A percentile compares a stretch with the other conserved stretches of the same genome.
Evolutionary conservation across 1,284 basidiomycete species (phyloP).

Genomic region (Xerocomus nothofagi): DNA sequence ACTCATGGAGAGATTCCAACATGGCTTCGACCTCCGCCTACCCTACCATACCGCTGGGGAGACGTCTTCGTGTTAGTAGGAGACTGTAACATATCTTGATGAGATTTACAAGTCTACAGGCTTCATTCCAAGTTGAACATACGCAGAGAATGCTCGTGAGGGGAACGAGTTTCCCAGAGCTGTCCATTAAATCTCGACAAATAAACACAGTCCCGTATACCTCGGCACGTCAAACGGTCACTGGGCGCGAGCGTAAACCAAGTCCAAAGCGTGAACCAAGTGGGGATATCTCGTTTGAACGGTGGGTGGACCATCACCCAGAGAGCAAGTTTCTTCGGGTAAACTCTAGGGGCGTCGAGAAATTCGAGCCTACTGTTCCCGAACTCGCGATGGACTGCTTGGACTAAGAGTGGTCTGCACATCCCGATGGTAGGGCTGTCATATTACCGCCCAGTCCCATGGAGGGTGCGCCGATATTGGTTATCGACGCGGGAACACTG

Average conservation of each 20-base stretch:
- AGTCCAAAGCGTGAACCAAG: conserved; percentile 22
- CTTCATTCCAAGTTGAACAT: conserved; percentile 5
- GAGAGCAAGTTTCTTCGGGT: conserved; percentile 19
- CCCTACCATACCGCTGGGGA: background rate
- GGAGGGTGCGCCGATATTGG: conserved; percentile 20
- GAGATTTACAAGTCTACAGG: conserved; percentile 1
- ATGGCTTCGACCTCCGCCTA: conserved; percentile 7
- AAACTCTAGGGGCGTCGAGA: background rate
- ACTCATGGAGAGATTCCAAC: conserved; percentile 10
- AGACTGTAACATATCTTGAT: conserved; percentile 25
- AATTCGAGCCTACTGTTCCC: background rate
- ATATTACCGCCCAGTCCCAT: conserved; percentile 22
- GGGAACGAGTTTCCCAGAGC: conserved; percentile 27
- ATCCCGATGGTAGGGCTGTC: conserved; percentile 23
- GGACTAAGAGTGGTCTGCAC: conserved; percentile 27
- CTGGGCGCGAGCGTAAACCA: conserved; percentile 20
- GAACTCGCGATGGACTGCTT: conserved; percentile 17
- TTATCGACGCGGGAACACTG: conserved; percentile 16
- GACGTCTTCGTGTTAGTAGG: conserved; percentile 21
- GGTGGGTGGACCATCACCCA: conserved; percentile 18
- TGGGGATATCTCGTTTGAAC: background rate
- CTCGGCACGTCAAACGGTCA: conserved; percentile 13
- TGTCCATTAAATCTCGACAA: conserved; percentile 22
- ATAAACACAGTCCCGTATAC: conserved; percentile 19
- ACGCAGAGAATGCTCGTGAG: conserved; percentile 28